phyloP scores from a whole-genome alignment of 371 early-diverging fungal genomes.

The Apophysomyces sp. region DNA sequence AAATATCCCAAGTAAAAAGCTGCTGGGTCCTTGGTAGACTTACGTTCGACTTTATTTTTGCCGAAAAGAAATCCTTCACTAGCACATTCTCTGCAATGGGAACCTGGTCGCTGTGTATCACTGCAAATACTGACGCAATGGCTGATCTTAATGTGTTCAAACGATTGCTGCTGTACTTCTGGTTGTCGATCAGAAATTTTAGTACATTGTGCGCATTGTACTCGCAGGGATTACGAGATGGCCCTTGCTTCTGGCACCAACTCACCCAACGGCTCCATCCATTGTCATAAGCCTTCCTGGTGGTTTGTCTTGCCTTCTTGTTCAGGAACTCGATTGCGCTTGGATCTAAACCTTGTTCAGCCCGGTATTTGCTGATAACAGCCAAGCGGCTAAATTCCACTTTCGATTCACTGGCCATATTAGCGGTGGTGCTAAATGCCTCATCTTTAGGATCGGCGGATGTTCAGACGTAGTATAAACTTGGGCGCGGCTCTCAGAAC shows the following conservation, averaged over 20 bases:
- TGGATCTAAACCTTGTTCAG: background rate
- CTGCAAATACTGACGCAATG: background rate
- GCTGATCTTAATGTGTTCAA: background rate
- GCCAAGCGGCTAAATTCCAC: conserved; percentile 7
- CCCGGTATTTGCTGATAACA: conserved; percentile 11
- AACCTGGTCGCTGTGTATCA: background rate
- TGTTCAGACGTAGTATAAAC: no score
- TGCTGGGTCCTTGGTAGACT: background rate
- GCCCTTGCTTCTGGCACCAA: background rate
- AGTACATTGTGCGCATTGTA: background rate
- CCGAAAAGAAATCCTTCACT: background rate
- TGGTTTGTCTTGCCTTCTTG: background rate
- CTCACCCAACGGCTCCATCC: conserved; percentile 5
- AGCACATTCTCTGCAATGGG: background rate
- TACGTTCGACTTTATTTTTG: background rate
- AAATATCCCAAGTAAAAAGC: background rate
- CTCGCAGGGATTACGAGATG: background rate
- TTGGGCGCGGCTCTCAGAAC: no score
- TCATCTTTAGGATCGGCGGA: no score
- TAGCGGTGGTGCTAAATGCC: background rate
- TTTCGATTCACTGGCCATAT: background rate
- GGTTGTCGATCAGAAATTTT: background rate
- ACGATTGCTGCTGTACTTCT: background rate
- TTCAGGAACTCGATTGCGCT: background rate
- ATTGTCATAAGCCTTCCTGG: conserved; percentile 11